phyloP scores from a whole-genome alignment of 2,329 filamentous ascomycete genomes.

The Botryotinia calthae region DNA sequence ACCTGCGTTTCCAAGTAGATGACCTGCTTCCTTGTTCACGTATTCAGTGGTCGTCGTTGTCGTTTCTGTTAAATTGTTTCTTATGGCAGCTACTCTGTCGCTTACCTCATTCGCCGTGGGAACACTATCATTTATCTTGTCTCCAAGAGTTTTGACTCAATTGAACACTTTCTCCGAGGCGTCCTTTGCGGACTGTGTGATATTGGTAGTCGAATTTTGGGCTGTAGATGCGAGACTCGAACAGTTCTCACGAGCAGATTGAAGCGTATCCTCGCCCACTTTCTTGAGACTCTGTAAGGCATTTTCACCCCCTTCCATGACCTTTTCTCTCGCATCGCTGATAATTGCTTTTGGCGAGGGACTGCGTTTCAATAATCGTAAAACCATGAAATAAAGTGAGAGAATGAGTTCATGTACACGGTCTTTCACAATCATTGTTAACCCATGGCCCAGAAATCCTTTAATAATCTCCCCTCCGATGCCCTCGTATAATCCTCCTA shows the following conservation, averaged over 20 bases:
- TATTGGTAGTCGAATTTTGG: neutral
- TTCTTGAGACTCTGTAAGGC: conserved; percentile 14
- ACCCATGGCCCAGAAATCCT: conserved; percentile 80
- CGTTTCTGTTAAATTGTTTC: conserved; percentile 24
- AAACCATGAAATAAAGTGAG: conserved; percentile 64
- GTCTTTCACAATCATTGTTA: conserved; percentile 86
- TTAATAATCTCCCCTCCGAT: conserved; percentile 74
- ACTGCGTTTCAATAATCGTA: conserved; percentile 48
- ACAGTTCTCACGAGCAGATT: neutral
- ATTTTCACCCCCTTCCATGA: conserved; percentile 27
- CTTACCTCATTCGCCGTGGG: neutral
- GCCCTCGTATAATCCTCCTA: conserved; percentile 70
- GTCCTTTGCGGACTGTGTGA: neutral
- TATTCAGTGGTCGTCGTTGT: conserved; percentile 25
- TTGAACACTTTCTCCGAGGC: neutral
- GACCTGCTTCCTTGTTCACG: conserved; percentile 31
- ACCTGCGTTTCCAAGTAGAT: conserved; percentile 36
- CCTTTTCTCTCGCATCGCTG: conserved; percentile 36
- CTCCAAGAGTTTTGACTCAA: neutral
- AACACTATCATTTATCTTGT: neutral
- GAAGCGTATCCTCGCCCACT: neutral
- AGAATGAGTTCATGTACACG: conserved; percentile 70
- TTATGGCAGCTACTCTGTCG: conserved; percentile 14
- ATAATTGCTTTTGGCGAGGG: conserved; percentile 45
- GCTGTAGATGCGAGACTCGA: neutral